Percentiles rank a stretch among this genome's conserved stretches.
Conservation (phyloP, 2,329 filamentous ascomycete genomes). For the Fusarium tanahbumbuense region DNA sequence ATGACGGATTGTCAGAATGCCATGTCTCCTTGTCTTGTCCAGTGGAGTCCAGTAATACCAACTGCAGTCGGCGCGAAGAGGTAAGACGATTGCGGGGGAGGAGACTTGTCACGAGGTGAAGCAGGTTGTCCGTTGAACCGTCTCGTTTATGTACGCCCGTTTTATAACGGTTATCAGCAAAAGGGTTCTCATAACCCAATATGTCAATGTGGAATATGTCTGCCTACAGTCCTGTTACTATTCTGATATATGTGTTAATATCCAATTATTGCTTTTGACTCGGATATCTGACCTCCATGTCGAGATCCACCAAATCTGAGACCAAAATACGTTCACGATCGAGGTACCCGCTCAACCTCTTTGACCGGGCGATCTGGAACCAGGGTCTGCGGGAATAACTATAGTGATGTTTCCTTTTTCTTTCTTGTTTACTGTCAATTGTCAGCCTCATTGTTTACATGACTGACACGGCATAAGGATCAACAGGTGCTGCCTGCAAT, state of each 20-base stretch:
- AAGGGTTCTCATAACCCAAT: neutral
- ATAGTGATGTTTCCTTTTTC: neutral
- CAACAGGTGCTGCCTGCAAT: neutral
- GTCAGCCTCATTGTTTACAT: neutral
- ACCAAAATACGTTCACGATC: neutral
- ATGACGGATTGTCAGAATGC: neutral
- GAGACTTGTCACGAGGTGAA: conserved; percentile 2
- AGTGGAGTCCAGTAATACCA: conserved; percentile 14
- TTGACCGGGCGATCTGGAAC: neutral
- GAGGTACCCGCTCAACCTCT: conserved; percentile 10
- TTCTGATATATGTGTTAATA: too few species aligned
- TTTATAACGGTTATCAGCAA: neutral
- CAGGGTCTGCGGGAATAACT: neutral
- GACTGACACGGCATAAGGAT: neutral
- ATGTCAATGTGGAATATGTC: neutral
- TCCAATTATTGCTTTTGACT: too few species aligned
- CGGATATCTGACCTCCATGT: neutral
- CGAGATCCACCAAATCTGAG: conserved; percentile 14
- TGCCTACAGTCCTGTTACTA: fast-evolving
- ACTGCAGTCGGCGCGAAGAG: conserved; percentile 15
- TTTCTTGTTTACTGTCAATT: neutral
- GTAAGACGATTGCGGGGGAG: conserved; percentile 38
- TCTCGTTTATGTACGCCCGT: neutral
- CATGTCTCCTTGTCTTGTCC: neutral
- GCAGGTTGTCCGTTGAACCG: neutral